Conservation (phyloP, 495 filamentous ascomycete genomes). For the Aspergillus affinis region DNA sequence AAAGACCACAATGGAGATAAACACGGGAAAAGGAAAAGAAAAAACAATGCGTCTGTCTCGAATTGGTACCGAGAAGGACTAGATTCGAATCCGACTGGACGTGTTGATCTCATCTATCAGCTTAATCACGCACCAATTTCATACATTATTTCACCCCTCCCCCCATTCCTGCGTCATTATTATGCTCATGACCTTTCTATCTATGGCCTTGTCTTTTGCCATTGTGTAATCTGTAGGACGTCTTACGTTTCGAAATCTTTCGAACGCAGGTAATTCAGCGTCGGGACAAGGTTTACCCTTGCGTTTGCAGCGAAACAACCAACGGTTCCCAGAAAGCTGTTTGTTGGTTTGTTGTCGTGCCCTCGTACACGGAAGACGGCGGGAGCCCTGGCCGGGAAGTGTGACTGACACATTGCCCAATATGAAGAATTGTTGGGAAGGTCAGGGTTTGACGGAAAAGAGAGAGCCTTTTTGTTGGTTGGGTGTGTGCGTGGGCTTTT, state of each 20-base stretch:
- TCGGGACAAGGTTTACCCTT: too few relatives aligned
- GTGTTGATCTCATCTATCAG: background rate
- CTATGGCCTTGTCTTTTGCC: too few relatives aligned
- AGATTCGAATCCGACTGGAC: background rate
- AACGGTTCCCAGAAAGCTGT: too few relatives aligned
- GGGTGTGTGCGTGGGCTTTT: too few relatives aligned
- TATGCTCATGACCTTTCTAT: background rate
- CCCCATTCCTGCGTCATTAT: background rate
- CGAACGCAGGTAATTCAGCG: background rate
- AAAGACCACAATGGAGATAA: background rate
- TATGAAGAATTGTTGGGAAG: too few relatives aligned
- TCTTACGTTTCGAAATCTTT: background rate
- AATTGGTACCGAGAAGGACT: conserved; percentile 1
- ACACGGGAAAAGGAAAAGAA: background rate
- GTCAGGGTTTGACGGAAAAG: too few relatives aligned
- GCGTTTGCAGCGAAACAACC: too few relatives aligned
- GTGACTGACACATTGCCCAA: background rate
- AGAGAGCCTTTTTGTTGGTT: too few relatives aligned
- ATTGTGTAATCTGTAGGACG: too few relatives aligned
- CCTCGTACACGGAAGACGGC: background rate
- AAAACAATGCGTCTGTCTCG: background rate
- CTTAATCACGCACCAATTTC: background rate
- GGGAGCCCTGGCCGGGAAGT: background rate
- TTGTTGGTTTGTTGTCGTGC: too few relatives aligned
- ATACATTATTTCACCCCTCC: background rate